A percentile compares a stretch with the other conserved stretches of the same genome.
Conservation (phyloP, 164 flowering plant species). For the Brasenia schreberi region DNA sequence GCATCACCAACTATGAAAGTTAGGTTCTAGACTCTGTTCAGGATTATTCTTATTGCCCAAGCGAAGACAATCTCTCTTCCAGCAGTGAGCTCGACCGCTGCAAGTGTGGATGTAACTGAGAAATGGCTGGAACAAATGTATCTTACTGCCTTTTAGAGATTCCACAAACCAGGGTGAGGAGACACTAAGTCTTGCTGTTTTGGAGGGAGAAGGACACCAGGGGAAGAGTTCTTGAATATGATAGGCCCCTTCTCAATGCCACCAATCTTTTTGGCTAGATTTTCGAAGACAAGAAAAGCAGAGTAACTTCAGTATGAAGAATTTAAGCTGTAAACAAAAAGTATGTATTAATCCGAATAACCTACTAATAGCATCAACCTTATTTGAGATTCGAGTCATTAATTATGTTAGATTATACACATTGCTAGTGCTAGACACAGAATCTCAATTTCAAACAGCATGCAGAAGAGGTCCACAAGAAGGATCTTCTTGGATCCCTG, state of each 20-base stretch:
- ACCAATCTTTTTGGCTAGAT: constrained; percentile 7
- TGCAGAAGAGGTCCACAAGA: constrained; percentile 83
- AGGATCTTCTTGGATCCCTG: constrained; percentile 69
- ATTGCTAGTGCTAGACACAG: too few species aligned
- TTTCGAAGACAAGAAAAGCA: not conserved
- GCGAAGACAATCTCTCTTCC: constrained; percentile 8
- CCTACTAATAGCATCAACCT: too few species aligned
- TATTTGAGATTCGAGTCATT: too few species aligned
- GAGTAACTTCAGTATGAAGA: not conserved
- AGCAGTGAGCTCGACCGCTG: constrained; percentile 9
- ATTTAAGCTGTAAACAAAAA: not conserved
- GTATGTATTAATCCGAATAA: not conserved
- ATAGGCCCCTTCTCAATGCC: constrained; percentile 8
- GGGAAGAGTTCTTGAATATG: constrained; percentile 3
- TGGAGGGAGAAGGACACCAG: constrained; percentile 10
- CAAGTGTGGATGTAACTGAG: not conserved
- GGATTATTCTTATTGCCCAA: constrained; percentile 5
- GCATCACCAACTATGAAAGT: constrained; percentile 7
- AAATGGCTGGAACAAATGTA: constrained; percentile 7
- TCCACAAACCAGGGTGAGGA: constrained; percentile 10
- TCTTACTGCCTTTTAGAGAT: constrained; percentile 8
- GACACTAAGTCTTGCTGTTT: constrained; percentile 4
- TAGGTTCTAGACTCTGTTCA: constrained; percentile 3
- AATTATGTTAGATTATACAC: not conserved
- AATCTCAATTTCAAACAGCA: constrained; percentile 32